phyloP scores from a whole-genome alignment of 106 monocot genomes.

The Apostasia shenzhenica region DNA sequence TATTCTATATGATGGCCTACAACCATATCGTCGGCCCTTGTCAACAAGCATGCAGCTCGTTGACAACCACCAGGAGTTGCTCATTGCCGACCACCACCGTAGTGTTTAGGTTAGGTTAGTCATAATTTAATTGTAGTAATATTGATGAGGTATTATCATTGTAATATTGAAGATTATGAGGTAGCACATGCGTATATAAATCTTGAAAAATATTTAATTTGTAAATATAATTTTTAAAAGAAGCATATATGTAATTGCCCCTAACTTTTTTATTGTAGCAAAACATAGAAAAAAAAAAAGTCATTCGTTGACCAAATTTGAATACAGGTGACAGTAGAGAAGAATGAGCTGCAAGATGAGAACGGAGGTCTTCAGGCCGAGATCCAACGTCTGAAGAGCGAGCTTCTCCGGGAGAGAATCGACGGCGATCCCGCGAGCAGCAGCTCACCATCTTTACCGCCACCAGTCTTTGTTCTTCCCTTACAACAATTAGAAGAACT shows the following conservation, averaged over 20 bases:
- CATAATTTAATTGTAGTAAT: no score
- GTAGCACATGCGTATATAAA: no score
- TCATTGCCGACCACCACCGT: no score
- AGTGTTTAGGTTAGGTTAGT: no score
- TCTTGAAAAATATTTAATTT: no score
- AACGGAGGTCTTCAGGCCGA: slow-evolving; percentile 42
- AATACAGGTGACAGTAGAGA: slow-evolving; percentile 61
- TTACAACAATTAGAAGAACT: slow-evolving; percentile 18
- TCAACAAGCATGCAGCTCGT: no score
- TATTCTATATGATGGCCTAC: no score
- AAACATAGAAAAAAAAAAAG: background rate
- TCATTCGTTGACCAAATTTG: background rate
- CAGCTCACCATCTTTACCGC: slow-evolving; percentile 10
- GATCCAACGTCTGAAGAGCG: slow-evolving; percentile 41
- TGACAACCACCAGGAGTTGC: no score
- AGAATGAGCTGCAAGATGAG: slow-evolving; percentile 67
- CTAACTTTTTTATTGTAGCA: background rate
- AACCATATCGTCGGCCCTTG: no score
- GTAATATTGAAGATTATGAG: no score
- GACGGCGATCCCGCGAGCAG: slow-evolving; percentile 7
- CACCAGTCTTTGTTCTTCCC: slow-evolving; percentile 20
- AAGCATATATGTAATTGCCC: background rate
- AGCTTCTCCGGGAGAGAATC: slow-evolving; percentile 36
- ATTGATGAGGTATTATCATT: no score
- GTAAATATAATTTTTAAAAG: no score